phyloP scores from a whole-genome alignment of 176 grass and related monocot species.

The Coix lacrymajobi region DNA sequence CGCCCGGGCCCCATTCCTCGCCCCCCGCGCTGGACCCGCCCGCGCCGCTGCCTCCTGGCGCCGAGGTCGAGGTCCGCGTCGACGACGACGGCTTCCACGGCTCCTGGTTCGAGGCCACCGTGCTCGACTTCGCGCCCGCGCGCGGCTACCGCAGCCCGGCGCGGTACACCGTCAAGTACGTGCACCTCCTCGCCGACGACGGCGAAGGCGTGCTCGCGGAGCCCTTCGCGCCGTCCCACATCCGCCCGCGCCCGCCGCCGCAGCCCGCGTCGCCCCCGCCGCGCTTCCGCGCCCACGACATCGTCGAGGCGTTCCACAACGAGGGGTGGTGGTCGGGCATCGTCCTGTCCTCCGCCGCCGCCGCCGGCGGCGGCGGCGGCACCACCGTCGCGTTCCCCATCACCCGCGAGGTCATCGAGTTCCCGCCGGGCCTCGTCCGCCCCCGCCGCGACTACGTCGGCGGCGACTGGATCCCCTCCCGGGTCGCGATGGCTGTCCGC shows the following conservation, averaged over 20 bases:
- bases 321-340: conserved; percentile 83
- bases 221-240: conserved; percentile 24
- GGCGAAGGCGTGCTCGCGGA: conserved; percentile 35
- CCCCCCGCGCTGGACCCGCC: too few species aligned
- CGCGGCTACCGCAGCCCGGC: not conserved
- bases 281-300: conserved; percentile 14
- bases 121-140: conserved; percentile 22
- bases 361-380: not conserved
- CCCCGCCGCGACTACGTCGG: conserved; percentile 40
- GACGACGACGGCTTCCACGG: conserved; percentile 60
- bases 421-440: conserved; percentile 29
- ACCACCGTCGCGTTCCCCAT: conserved; percentile 42
- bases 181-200: conserved; percentile 44
- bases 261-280: not conserved
- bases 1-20: too few species aligned
- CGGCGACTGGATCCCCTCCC: conserved; percentile 34
- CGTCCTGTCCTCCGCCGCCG: not conserved
- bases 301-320: conserved; percentile 70
- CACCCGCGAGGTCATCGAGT: conserved; percentile 47
- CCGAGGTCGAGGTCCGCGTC: conserved; percentile 58
- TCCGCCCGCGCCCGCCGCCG: conserved; percentile 29
- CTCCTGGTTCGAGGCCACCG: conserved; percentile 64
- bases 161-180: conserved; percentile 35
- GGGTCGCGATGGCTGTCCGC: not conserved
- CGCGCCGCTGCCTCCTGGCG: not conserved